Base-by-base conservation (phyloP, 2,329 filamentous ascomycete genomes). In the Chaetomiaceae sp. region DNA sequence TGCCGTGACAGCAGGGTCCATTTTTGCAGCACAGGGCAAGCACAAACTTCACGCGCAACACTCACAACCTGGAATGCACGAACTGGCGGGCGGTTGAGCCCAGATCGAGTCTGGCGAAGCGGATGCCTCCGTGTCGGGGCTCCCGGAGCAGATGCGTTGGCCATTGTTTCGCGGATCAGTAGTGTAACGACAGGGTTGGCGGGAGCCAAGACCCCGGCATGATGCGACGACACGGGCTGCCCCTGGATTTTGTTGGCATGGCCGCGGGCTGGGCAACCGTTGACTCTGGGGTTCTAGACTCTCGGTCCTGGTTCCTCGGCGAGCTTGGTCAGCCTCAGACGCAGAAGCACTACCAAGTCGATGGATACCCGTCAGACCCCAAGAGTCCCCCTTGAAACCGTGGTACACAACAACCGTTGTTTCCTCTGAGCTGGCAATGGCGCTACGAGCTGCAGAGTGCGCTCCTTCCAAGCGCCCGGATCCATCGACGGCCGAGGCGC, bases 391-490 rank as follows among this genome's bases (percentile, higher is more conserved):
- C 22, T 43, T 42, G 36, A 39, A 42, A 42, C 38, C 32, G 14
- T 19, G 17, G 27, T 19, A 30, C n/a, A n/a, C n/a, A n/a, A n/a
- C n/a, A n/a, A n/a, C 19, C 8, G 38, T 1, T 12, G 19, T 11
- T n/a, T 17, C 15, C n/a, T 6, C 26, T 32, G 14, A 6, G 33
- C 27, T 11, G 6, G 27, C 20, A 17, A 34, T 19, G n/a, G n/a
- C 39, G 7, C 15, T 27, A 6, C 29, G 22, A 42, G 30, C 12
- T 30, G 12, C 33, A 19, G 20, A 18, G 3, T 19, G 15, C 10
- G 7, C 15, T 24, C 38, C 27, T 35, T 14, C 32, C 30, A 51
- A 47, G 48, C 51, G 51, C 51, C 30, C 48, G 51, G 51, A 42
- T 47, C 6, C 40, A 19, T 38, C 18, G 6, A 24, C 26, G 17